These are phyloP conservation scores for Sordaria brevicollis DNA, from an alignment of 495 filamentous ascomycete genomes.

Conservation along the genomic window DNA sequence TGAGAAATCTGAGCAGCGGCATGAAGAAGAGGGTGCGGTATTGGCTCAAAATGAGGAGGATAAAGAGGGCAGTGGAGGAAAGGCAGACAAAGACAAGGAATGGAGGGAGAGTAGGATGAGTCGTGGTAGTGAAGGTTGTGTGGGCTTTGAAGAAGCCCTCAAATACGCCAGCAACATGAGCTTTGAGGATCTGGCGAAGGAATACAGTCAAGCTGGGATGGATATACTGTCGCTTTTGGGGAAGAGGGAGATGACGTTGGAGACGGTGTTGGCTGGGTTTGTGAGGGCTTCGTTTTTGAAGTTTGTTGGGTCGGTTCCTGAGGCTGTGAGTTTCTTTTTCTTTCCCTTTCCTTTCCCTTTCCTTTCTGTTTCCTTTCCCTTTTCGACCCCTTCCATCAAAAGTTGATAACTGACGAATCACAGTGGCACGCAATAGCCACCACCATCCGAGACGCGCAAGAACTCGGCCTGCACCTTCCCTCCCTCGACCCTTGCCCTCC, in stretches of 20 bases:
- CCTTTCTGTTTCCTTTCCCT: no score
- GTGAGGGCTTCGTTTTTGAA: slow-evolving; percentile 38
- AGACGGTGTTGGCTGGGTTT: slow-evolving; percentile 48
- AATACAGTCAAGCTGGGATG: slow-evolving; percentile 48
- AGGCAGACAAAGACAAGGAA: background rate
- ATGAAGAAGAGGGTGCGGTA: background rate
- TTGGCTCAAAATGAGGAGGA: background rate
- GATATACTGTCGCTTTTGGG: slow-evolving; percentile 43
- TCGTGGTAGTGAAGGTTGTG: background rate
- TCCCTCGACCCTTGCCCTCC: slow-evolving; percentile 25
- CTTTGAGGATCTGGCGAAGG: slow-evolving; percentile 46
- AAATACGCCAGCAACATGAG: slow-evolving; percentile 50
- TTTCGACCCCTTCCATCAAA: no score
- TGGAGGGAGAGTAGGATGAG: background rate
- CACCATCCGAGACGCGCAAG: slow-evolving; percentile 51
- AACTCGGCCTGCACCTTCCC: slow-evolving; percentile 50
- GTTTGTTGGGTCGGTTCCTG: slow-evolving; percentile 39
- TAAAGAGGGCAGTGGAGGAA: background rate
- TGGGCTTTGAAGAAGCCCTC: slow-evolving; percentile 34
- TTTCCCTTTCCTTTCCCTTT: background rate
- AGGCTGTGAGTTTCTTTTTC: slow-evolving; percentile 23
- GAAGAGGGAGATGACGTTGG: slow-evolving; percentile 42
- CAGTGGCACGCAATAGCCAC: slow-evolving; percentile 50
- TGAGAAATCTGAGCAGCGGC: slow-evolving; percentile 27
- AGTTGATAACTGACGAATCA: slow-evolving; percentile 6